Conservation (phyloP, 2,329 filamentous ascomycete genomes). For the Xylaria sp. region DNA sequence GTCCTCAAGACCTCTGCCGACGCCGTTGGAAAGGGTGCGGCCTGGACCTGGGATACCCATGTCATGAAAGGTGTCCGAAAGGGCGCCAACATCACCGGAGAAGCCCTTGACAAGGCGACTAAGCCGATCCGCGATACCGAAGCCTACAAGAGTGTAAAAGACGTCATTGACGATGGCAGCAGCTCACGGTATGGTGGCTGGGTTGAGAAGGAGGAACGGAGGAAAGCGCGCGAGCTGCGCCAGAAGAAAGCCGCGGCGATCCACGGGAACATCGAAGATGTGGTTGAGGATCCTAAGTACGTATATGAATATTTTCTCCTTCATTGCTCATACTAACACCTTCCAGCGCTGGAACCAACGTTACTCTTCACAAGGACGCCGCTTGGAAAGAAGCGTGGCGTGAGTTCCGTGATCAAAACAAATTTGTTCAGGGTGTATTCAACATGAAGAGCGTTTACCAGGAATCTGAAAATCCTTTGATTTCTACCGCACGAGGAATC, state of each 20-base stretch:
- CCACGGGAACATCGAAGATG: conserved; percentile 65
- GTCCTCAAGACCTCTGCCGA: conserved; percentile 87
- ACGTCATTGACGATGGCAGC: conserved; percentile 96
- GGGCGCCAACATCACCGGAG: conserved; percentile 85
- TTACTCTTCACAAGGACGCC: conserved; percentile 96
- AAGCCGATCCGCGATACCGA: conserved; percentile 93
- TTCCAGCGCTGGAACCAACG: conserved; percentile 85
- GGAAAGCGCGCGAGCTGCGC: conserved; percentile 77
- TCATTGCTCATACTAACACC: conserved; percentile 45
- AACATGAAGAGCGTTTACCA: conserved; percentile 87
- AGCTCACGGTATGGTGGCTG: conserved; percentile 96
- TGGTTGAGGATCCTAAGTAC: conserved; percentile 89
- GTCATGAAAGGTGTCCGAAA: conserved; percentile 92
- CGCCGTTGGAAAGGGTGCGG: conserved; percentile 87
- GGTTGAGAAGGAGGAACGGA: conserved; percentile 94
- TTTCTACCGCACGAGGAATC: conserved; percentile 91
- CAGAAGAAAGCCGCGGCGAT: conserved; percentile 69
- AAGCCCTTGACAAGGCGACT: conserved; percentile 92
- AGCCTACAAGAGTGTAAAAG: conserved; percentile 92
- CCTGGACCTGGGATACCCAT: conserved; percentile 96
- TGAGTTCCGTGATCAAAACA: conserved; percentile 90
- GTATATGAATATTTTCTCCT: conserved; percentile 50
- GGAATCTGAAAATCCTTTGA: conserved; percentile 96
- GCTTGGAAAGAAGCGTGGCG: conserved; percentile 99
- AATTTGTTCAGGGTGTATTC: conserved; percentile 88